Evolutionary conservation across 805 yeast genomes (phyloP), one percentile per base, ranked within the genome.

Genomic region (Barnettozyma sucrosica): DNA sequence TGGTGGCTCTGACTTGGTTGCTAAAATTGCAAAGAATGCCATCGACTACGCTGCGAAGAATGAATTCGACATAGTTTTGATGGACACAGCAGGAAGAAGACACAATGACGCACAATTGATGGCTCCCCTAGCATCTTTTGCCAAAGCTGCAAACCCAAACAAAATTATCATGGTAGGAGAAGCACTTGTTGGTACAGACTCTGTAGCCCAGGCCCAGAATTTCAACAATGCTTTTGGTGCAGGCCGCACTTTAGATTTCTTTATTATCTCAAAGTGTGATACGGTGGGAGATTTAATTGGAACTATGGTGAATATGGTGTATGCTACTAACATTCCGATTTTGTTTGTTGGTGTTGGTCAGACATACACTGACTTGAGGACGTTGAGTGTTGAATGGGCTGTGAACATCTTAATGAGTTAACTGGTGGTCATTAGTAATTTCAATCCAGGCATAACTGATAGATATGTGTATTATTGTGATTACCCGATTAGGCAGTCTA

Each of bases 161-260:
- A 92, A 88, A 65, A 92, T 92, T 58, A 90, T 92, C 61, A 93
- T 93, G 98, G 99, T 92, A 18, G 98, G 97, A 37, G 99, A 92
- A 66, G 99, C 99, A 0, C 71, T 92, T 34, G 98, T 92, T 1
- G 99, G 99, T 16, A 90, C 98, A 0, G 99, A 92, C 63, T 88
- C 97, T 1, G 97, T 93, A 3, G 85, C 85, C 65, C 99, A 92
- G 65, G 98, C 98, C 0, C 79, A 80, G 45, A 90, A 93, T 63
- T 92, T 92, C 71, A 90, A 92, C 63, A 80, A 81, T 56, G 97
- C 97, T 0, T 92, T 93, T 67, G 98, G 98, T 19, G 81, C 83
- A 47, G 77, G 75, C 34, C 72, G 98, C 46, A 75, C 78, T 36
- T 70, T 92, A 39, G 97, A 93, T 65, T 93, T 90, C 63, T 93